Base-by-base conservation (phyloP, 192 early-diverging fungal genomes). In the Dissophora ornata region DNA sequence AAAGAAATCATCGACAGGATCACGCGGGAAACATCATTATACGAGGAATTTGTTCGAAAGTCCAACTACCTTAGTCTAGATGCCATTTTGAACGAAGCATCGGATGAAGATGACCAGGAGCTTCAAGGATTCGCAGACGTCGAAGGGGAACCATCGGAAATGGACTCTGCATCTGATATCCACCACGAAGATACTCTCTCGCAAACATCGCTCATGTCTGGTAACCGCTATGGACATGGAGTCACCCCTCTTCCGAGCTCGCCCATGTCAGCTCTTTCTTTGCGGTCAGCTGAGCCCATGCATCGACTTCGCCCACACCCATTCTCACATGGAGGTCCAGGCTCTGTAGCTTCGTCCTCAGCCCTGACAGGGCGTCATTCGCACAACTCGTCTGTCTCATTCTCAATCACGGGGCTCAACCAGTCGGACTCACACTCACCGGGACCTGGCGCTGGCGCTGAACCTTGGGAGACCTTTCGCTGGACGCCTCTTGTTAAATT, bases 21-120 rank as follows among this genome's bases (percentile, higher is more conserved):
- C 10, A 55, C 73, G 33, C 79, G 79, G 41, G 87, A 88, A 34
- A 82, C 83, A 30, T 85, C 84, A 8, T 71, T 88, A 9, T 88
- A 88, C 50, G 87, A 88, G 57, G 85, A 88, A 66, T 88, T 88
- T 77, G 80, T 83, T n/a, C 86, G 86, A 8, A 83, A 74, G 69
- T 84, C 80, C 7, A 80, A 82, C 54, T 83, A 86, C n/a, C 69
- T 88, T 12, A 84, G 58, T 42, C 55, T 88, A 36, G 87, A 88
- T 26, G 80, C 69, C n/a, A 88, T 88, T 67, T 64, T 88, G 52
- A 88, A 88, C 55, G 87, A 86, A 58, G 80, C 78, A 19, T 73
- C 78, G 15, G 82, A 83, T 41, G 78, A 81, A 11, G 79, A 79
- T 46, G 80, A 71, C 15, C 80, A 85, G 25, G 84, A 82, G 29